Conservation (phyloP, 2,329 filamentous ascomycete genomes). For the Pestalotiopsis sp. region DNA sequence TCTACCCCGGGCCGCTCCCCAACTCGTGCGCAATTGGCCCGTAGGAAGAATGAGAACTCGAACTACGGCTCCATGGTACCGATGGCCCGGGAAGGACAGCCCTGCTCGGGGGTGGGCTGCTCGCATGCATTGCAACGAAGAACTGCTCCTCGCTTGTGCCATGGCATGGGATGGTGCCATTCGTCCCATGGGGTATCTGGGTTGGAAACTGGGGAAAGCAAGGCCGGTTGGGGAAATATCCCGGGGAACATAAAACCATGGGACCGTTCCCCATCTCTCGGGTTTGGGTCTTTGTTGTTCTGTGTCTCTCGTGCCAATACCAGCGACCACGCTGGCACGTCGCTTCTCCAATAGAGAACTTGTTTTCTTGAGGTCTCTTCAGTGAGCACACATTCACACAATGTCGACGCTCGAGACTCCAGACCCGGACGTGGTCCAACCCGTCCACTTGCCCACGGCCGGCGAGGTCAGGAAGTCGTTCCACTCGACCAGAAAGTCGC, state of each 20-base stretch:
- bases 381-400: background rate
- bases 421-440: constrained; percentile 26
- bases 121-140: constrained; percentile 5
- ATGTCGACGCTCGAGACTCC: constrained; percentile 28
- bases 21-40: constrained; percentile 5
- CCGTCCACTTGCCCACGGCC: constrained; percentile 19
- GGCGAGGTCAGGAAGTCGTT: constrained; percentile 21
- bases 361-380: background rate
- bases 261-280: background rate
- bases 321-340: background rate
- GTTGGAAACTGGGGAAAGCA: background rate
- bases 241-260: background rate
- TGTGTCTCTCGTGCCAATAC: background rate
- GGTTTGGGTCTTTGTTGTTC: background rate
- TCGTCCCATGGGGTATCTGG: background rate
- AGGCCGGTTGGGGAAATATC: background rate
- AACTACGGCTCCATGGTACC: constrained; percentile 1
- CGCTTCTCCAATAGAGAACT: background rate
- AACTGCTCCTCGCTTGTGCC: background rate
- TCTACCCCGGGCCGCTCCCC: background rate
- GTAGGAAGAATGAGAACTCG: background rate
- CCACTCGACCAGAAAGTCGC: constrained; percentile 27
- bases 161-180: background rate
- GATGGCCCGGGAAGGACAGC: background rate
- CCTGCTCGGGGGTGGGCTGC: background rate